Evolutionary conservation across 1,139 yeast genomes (phyloP), one percentile per base, ranked within the genome.

Genomic region (Nematodospora anomalae): DNA sequence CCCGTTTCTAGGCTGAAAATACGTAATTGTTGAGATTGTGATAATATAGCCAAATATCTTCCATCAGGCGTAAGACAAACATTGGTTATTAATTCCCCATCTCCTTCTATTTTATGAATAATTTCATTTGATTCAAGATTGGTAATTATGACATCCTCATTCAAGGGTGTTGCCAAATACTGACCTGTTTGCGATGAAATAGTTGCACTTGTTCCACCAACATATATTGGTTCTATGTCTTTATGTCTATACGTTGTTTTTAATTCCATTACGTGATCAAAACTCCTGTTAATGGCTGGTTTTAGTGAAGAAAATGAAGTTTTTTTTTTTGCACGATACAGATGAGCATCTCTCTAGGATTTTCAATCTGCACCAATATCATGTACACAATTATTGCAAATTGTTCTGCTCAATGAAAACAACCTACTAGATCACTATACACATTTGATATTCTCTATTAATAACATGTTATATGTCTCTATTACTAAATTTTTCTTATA

Each of bases 21-120:
- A 33, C 83, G 76, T 51, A 92, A 71, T 57, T 85, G 88, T 51
- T 88, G 90, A 3, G 96, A 83, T 52, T 90, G 89, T 0, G 96
- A 85, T 15, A 88, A 78, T 15, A 82, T 77, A 2, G 89, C 88
- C 26, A 92, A 58, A 41, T 68, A 73, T 28, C 62, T 52, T 1
- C 89, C 95, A 55, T 89, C 89, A 0, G 95, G 88, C 0, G 96
- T 78, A 6, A 92, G 53, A 37, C 76, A 77, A 40, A 92, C 60
- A 12, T 84, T 81, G 1, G 97, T 88, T 39, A 90, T 67, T 28
- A 74, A 67, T 52, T 88, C 97, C 8, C 90, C 95, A 58, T 90
- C 97, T 30, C 96, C 96, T 42, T 81, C 84, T 28, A 92, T 63
- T 33, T 66, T 71, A 47, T 77, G 80, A n/a, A 84, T 42, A 22